Conservation (phyloP, 1,139 yeast species). For the Suhomyces anneliseae region DNA sequence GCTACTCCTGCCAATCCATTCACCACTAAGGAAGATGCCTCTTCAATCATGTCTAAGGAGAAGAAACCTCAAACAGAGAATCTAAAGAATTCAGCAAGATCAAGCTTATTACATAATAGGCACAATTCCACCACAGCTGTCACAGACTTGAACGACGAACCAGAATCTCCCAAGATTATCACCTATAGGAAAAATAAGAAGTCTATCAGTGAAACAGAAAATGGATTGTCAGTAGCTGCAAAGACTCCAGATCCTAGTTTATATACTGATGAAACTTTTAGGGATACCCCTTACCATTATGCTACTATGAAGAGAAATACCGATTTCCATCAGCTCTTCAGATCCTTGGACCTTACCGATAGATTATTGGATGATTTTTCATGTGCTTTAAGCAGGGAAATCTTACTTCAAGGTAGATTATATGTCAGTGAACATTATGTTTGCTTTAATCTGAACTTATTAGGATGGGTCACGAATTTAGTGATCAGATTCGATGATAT, state of each 20-base stretch:
- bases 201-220: conserved; percentile 30
- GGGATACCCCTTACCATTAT: conserved; percentile 42
- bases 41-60: conserved; percentile 40
- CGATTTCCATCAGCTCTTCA: conserved; percentile 78
- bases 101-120: conserved; percentile 13
- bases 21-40: conserved; percentile 56
- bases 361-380: conserved; percentile 79
- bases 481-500: conserved; percentile 74
- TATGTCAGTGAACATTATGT: conserved; percentile 79
- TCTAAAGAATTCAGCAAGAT: conserved; percentile 1
- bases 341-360: conserved; percentile 68
- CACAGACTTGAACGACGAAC: neutral
- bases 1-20: conserved; percentile 60
- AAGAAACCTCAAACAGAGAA: conserved; percentile 5
- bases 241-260: conserved; percentile 29
- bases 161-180: conserved; percentile 46
- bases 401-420: conserved; percentile 85
- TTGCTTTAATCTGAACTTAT: conserved; percentile 87
- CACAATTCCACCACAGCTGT: conserved; percentile 3
- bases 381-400: conserved; percentile 87
- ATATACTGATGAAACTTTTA: conserved; percentile 39
- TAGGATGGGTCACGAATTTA: conserved; percentile 90
- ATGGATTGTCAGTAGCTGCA: conserved; percentile 9
- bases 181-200: conserved; percentile 44
- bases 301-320: conserved; percentile 71